Evolutionary conservation across 1,284 basidiomycete genomes (phyloP).

Genomic region (Leccinum pallidistipes): DNA sequence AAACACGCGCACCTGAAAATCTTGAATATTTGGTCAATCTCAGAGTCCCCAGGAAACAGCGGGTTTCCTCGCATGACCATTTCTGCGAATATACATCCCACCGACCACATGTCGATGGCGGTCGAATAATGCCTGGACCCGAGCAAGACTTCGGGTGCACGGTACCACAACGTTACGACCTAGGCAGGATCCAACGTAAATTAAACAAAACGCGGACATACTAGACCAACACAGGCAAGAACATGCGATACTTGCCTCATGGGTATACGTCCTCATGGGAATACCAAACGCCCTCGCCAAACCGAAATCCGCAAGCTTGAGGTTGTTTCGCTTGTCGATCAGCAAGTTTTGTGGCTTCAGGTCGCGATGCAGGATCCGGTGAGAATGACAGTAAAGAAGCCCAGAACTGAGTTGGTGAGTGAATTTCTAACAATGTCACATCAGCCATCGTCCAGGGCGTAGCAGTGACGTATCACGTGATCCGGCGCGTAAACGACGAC

Average conservation of each 20-base stretch:
- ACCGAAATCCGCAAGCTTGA: conserved; percentile 97
- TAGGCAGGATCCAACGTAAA: conserved; percentile 35
- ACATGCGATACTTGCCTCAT: conserved; percentile 67
- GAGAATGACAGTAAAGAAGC: conserved; percentile 93
- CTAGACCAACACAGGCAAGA: not conserved
- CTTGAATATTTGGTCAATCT: conserved; percentile 99
- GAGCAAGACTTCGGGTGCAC: conserved; percentile 94
- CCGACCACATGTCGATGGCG: conserved; percentile 98
- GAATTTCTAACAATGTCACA: conserved; percentile 66
- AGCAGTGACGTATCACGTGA: conserved; percentile 29
- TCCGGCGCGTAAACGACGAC: conserved; percentile 26
- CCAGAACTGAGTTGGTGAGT: conserved; percentile 86
- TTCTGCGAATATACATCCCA: conserved; percentile 93
- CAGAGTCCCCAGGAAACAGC: conserved; percentile 97
- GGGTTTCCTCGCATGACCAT: conserved; percentile 89
- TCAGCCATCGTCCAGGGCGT: conserved; percentile 12
- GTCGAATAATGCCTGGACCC: conserved; percentile 97
- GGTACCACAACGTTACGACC: conserved; percentile 99
- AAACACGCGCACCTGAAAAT: conserved; percentile 81
- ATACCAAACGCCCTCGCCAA: conserved; percentile 97
- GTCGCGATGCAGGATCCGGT: conserved; percentile 95
- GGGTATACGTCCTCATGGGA: conserved; percentile 96
- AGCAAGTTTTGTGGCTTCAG: conserved; percentile 97
- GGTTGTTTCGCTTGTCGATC: conserved; percentile 87
- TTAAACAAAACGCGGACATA: conserved; percentile 5